These are phyloP conservation scores for Botrytis medusae DNA, from an alignment of 2,329 filamentous ascomycete species.

Conservation along the genomic window DNA sequence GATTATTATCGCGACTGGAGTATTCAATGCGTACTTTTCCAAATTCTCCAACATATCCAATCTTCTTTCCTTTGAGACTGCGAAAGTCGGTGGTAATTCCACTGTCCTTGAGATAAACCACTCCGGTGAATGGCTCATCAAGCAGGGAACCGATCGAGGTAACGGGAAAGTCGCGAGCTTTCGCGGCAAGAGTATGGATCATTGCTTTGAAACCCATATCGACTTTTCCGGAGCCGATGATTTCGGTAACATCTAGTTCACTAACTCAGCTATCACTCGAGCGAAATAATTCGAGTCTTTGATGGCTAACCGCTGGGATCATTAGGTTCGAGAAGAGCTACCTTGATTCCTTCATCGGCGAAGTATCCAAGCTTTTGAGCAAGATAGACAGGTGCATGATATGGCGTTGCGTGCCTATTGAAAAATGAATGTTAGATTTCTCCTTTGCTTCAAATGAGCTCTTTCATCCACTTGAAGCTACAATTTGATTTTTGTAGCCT, in stretches of 20 bases:
- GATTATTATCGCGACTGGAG: not conserved
- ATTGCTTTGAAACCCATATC: constrained; percentile 82
- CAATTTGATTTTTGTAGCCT: constrained; percentile 35
- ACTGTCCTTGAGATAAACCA: constrained; percentile 72
- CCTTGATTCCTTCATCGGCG: constrained; percentile 73
- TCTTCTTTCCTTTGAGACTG: constrained; percentile 72
- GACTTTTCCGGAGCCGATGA: constrained; percentile 73
- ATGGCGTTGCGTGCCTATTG: constrained; percentile 74
- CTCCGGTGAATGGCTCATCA: constrained; percentile 77
- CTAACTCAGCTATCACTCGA: not conserved
- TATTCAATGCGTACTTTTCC: constrained; percentile 52
- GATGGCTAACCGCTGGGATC: constrained; percentile 63
- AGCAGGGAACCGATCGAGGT: constrained; percentile 72
- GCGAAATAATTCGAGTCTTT: not conserved
- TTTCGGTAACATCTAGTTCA: constrained; percentile 71
- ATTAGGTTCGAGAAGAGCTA: constrained; percentile 74
- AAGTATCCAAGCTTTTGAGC: constrained; percentile 76
- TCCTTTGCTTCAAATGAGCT: constrained; percentile 18
- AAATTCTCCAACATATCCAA: constrained; percentile 79
- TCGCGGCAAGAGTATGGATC: constrained; percentile 79
- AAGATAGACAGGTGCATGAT: constrained; percentile 76
- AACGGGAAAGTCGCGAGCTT: constrained; percentile 72
- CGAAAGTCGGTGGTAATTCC: constrained; percentile 75
- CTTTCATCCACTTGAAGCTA: not conserved
- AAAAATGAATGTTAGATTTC: constrained; percentile 35